Evolutionary conservation across 2,329 filamentous ascomycete genomes (phyloP).

Genomic region (Scedosporium minutisporum): DNA sequence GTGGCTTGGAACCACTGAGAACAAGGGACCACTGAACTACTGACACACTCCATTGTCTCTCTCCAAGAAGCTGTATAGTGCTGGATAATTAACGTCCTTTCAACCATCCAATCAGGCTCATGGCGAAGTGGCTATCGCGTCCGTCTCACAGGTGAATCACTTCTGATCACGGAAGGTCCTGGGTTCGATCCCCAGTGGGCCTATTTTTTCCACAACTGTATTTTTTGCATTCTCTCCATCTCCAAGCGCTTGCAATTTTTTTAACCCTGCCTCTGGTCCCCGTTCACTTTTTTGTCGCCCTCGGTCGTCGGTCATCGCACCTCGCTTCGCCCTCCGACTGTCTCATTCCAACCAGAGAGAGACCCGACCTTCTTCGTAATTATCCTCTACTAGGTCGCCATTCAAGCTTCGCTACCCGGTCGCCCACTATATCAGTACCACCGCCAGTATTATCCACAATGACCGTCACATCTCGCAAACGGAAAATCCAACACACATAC

Average conservation of each 20-base stretch:
- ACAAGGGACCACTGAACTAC: too few species aligned
- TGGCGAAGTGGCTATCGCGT: conserved; percentile 15
- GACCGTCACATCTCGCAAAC: conserved; percentile 35
- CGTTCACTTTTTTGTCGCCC: too few species aligned
- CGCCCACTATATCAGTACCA: too few species aligned
- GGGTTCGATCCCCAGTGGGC: conserved; percentile 14
- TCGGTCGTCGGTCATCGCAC: too few species aligned
- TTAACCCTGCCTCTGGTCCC: background rate
- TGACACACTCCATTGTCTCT: too few species aligned
- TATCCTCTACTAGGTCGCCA: too few species aligned
- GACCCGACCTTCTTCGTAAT: too few species aligned
- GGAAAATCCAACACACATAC: conserved; percentile 27
- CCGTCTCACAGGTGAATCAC: conserved; percentile 10
- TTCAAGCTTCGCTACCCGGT: too few species aligned
- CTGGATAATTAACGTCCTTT: background rate
- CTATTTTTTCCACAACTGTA: background rate
- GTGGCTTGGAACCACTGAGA: too few species aligned
- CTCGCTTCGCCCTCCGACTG: too few species aligned
- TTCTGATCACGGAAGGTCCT: conserved; percentile 10
- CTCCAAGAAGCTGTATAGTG: background rate
- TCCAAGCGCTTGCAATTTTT: background rate
- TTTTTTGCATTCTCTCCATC: background rate
- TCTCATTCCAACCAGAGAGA: too few species aligned
- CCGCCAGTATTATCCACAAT: conserved; percentile 18
- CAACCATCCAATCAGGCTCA: conserved; percentile 8